Evolutionary conservation across 2,329 filamentous ascomycete species (phyloP).

Genomic region (Pseudogymnoascus sp.): DNA sequence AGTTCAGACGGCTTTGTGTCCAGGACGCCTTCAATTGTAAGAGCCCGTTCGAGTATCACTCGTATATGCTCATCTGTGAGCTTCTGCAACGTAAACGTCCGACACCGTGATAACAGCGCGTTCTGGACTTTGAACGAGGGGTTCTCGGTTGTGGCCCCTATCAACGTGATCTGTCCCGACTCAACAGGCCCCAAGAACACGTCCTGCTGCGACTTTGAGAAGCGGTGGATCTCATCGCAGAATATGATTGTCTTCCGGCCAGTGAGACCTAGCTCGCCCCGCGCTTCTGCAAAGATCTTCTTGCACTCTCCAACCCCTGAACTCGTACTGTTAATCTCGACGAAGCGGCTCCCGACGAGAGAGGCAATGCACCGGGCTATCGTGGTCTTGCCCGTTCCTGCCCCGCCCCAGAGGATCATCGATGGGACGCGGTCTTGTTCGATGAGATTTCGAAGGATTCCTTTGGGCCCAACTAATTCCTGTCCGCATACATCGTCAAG

Average conservation of each 20-base stretch:
- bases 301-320: conserved; percentile 86
- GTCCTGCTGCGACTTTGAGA: conserved; percentile 88
- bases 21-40: conserved; percentile 50
- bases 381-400: conserved; percentile 79
- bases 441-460: conserved; percentile 80
- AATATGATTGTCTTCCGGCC: conserved; percentile 93
- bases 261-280: conserved; percentile 68
- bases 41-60: conserved; percentile 66
- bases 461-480: conserved; percentile 75
- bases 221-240: conserved; percentile 73
- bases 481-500: conserved; percentile 87
- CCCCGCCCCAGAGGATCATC: conserved; percentile 87
- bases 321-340: conserved; percentile 92
- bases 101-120: conserved; percentile 78
- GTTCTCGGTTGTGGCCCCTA: conserved; percentile 95
- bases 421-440: conserved; percentile 79
- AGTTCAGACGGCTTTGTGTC: conserved; percentile 42
- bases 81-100: conserved; percentile 78
- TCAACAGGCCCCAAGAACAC: conserved; percentile 91
- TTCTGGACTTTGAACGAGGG: conserved; percentile 88
- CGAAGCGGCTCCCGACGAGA: conserved; percentile 73
- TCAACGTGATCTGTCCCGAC: conserved; percentile 78
- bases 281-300: conserved; percentile 79
- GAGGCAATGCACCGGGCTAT: conserved; percentile 86
- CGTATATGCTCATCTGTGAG: conserved; percentile 64